Base-by-base conservation (phyloP, 2,329 filamentous ascomycete species). In the Emericellopsis cladophorae region DNA sequence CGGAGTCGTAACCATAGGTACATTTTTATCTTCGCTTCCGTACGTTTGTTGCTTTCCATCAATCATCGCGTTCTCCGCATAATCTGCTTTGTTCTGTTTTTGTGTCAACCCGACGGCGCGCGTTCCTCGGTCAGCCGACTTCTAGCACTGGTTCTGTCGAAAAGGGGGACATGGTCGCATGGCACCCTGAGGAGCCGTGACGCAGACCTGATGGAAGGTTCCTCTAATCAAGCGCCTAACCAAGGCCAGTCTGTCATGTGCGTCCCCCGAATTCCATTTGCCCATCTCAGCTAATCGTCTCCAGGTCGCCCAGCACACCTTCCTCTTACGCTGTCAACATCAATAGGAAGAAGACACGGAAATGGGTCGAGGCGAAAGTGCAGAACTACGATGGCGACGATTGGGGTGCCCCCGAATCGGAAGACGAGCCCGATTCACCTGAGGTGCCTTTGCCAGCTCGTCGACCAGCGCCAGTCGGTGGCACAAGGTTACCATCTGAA, bases 321-420 rank as follows among this genome's bases (percentile, higher is more conserved):
- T 48, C 55, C 16, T 53, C 61, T 22, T 95, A 89, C 63, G 83
- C 84, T 57, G 77, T 87, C 40, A 93, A 95, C 58, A 80, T 95
- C 38, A 90, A 85, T 62, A 80, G 90, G 46, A 75, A 79, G 42
- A 94, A 94, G 65, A 95, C 89, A 42, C 84, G 81, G 62, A 94
- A 94, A 74, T 96, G 90, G 90, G 82, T 90, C 31, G 83, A 94
- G 53, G 90, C 90, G 31, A 90, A 89, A 60, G 72, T 78, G 44
- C 80, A 84, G 51, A 84, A 78, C 55, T 96, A 96, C 55, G 89
- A 90, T 53, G 90, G 89, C 47, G 88, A 93, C 52, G 90, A 95
- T 54, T 95, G 90, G 89, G 90, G 87, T 31, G 82, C 70, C 42
- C 78, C 81, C 31, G 75, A 80, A 8, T 73, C 76, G 43, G 73